Evolutionary conservation across 2,329 filamentous ascomycete species (phyloP).

Genomic region (Beauveria brongniartii): DNA sequence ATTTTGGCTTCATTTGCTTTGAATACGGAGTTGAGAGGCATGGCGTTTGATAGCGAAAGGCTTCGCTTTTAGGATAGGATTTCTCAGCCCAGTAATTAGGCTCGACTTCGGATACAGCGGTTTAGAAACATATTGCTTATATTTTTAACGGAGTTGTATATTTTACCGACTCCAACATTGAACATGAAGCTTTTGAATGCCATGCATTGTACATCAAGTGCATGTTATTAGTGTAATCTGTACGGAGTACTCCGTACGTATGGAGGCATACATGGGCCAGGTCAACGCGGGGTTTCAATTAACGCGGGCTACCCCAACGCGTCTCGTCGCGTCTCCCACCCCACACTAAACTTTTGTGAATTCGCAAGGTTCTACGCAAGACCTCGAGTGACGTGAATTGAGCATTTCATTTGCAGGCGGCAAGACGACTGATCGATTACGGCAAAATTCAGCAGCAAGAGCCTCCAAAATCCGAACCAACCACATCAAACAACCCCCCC

Average conservation of each 20-base stretch:
- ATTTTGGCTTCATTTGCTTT: not conserved
- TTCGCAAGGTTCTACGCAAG: not conserved
- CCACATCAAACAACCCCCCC: not conserved
- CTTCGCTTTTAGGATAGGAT: not conserved
- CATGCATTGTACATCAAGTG: not conserved
- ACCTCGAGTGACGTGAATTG: not conserved
- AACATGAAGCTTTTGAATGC: too few relatives aligned
- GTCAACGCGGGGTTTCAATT: constrained; percentile 6
- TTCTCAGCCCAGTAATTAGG: not conserved
- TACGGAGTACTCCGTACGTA: fast-evolving
- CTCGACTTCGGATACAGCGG: not conserved
- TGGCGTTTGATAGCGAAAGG: not conserved
- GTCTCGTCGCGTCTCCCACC: constrained; percentile 11
- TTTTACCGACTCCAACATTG: not conserved
- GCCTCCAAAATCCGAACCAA: not conserved
- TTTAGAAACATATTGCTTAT: not conserved
- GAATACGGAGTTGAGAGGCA: not conserved
- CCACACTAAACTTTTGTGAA: not conserved
- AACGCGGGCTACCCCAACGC: constrained; percentile 6
- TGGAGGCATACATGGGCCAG: not conserved
- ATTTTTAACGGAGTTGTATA: not conserved
- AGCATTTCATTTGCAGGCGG: not conserved
- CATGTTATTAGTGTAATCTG: not conserved
- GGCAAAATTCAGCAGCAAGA: not conserved
- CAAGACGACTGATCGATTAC: not conserved